These are phyloP conservation scores for Candida taoyuanica DNA, from an alignment of 805 yeast genomes.

Conservation along the genomic window DNA sequence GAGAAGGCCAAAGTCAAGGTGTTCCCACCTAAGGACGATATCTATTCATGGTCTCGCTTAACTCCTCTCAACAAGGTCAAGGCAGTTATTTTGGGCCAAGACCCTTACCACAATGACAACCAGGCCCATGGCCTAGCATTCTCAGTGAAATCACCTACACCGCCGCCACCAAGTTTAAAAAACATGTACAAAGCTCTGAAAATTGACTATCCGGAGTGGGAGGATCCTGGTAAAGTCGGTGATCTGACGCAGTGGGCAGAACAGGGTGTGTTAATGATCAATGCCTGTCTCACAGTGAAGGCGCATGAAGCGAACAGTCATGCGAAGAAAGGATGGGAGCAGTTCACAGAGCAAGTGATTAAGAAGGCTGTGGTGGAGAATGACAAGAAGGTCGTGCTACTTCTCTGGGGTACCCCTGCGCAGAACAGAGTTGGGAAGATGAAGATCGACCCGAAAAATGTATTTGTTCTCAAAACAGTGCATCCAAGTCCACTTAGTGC, in stretches of 20 bases:
- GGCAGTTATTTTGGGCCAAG: constrained; percentile 88
- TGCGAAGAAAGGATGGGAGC: constrained; percentile 88
- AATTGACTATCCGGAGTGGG: constrained; percentile 70
- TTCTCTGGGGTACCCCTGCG: constrained; percentile 41
- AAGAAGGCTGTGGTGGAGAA: constrained; percentile 47
- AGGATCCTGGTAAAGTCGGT: constrained; percentile 42
- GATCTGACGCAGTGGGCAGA: constrained; percentile 79
- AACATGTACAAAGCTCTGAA: constrained; percentile 81
- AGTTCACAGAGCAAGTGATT: constrained; percentile 73
- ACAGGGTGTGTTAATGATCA: constrained; percentile 82
- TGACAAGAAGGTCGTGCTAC: constrained; percentile 16
- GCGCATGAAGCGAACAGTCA: constrained; percentile 95
- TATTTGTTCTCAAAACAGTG: constrained; percentile 57
- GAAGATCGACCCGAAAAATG: constrained; percentile 29
- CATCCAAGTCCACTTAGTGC: constrained; percentile 98
- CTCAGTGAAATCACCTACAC: constrained; percentile 79
- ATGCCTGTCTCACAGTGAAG: constrained; percentile 84
- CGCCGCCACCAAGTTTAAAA: constrained; percentile 81
- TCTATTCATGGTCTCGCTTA: constrained; percentile 87
- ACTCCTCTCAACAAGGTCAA: constrained; percentile 73
- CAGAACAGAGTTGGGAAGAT: constrained; percentile 33
- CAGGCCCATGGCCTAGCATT: constrained; percentile 98
- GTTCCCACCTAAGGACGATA: constrained; percentile 73
- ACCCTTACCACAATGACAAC: constrained; percentile 87
- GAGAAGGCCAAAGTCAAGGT: constrained; percentile 43